Conservation (phyloP, 129 eudicot genomes). For the Tagetes patula region DNA sequence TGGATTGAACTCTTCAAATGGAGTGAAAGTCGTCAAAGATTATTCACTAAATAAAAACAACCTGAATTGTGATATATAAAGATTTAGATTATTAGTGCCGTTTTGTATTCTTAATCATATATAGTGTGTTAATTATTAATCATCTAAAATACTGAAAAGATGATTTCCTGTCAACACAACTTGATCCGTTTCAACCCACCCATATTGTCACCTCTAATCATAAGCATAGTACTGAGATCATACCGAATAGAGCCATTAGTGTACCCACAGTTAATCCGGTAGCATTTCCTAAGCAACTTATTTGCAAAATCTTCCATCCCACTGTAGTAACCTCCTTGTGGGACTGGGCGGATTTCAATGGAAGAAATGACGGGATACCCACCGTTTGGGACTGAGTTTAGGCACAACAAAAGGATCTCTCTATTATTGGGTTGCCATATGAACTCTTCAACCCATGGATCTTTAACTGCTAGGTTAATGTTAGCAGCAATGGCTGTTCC, state of each 20-base stretch:
- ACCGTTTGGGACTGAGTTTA: constrained; percentile 59
- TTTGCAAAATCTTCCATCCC: constrained; percentile 41
- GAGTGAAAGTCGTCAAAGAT: background rate
- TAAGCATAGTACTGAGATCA: constrained; percentile 3
- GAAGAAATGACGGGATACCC: constrained; percentile 86
- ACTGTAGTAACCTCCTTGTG: constrained; percentile 60
- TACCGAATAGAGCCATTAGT: constrained; percentile 74
- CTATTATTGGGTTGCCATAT: constrained; percentile 54
- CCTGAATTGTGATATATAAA: background rate
- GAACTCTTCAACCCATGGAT: constrained; percentile 93
- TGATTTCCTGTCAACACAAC: background rate
- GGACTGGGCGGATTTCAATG: constrained; percentile 76
- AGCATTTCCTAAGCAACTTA: constrained; percentile 58
- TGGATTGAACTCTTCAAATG: background rate
- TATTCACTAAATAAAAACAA: background rate
- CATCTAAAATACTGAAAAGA: background rate
- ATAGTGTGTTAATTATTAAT: background rate
- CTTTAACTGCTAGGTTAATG: constrained; percentile 51
- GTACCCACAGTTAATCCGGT: constrained; percentile 77
- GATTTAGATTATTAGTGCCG: background rate
- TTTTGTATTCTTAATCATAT: background rate
- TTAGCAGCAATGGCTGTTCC: constrained; percentile 59
- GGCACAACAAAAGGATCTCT: constrained; percentile 57
- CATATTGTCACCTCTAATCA: background rate
- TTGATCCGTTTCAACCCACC: constrained; percentile 2